Evolutionary conservation across 139 green algal genomes (phyloP), one percentile per base, ranked within the genome.

Genomic region (Picochlorum sp.): DNA sequence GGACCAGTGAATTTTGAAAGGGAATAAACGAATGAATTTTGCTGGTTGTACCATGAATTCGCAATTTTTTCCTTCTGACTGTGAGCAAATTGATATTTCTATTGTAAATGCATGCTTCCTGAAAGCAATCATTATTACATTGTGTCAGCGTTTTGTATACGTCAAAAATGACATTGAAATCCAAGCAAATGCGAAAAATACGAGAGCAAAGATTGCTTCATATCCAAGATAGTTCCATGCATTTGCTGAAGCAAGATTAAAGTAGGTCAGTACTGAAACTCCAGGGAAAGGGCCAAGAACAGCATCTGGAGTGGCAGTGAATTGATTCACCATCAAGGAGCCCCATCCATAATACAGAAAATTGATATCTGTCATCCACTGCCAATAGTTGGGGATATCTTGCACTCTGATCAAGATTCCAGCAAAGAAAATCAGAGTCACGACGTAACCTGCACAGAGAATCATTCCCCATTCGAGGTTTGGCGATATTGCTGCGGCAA

Each of bases 391-490:
- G 6, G 82, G 82, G 31, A 88, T 87, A n/a, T 71, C 52, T 39
- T 63, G 50, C 7, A 50, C 56, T 26, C 51, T 64, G 29, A 81
- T 53, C 7, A 75, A 55, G 55, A 72, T 71, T 54, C 69, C 69
- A 22, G 33, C 40, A 40, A 81, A 81, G 50, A 78, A 78, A 28
- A 78, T 62, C 28, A 75, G 65, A 0, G 44, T 52, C 12, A 9
- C 47, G 26, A 85, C 66, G 33, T 86, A 84, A 39, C 32, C 10
- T 25, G 50, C 12, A 25, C 6, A 25, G 6, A 18, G 13, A 8
- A 22, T 16, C 10, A 40, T 44, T n/a, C 13, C 50, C 0, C 85
- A 70, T 33, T 91, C 85, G 75, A 92, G 83, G 50, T 73, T 89
- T 31, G 84, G 82, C 0, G 70, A 75, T 3, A 94, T 33, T 0